These are phyloP conservation scores for Astrocystis sublimbata DNA, from an alignment of 495 filamentous ascomycete species.

Conservation along the genomic window DNA sequence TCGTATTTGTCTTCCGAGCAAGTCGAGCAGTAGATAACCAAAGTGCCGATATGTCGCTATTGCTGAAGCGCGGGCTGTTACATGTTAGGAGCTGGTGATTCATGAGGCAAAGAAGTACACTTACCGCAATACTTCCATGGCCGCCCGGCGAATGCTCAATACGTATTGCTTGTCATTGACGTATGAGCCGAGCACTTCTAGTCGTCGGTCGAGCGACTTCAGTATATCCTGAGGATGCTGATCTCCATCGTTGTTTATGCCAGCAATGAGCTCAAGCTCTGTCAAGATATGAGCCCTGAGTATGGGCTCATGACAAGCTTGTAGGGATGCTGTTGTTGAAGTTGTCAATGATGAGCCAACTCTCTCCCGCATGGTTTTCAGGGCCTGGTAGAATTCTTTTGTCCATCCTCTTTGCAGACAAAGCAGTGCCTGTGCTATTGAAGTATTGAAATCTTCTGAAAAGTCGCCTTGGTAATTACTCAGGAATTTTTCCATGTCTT, in stretches of 20 bases:
- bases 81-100: constrained; percentile 35
- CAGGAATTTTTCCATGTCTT: constrained; percentile 70
- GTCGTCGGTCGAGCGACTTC: constrained; percentile 65
- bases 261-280: constrained; percentile 80
- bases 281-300: constrained; percentile 82
- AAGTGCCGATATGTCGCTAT: constrained; percentile 72
- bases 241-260: constrained; percentile 38
- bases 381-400: constrained; percentile 56
- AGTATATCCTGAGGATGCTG: constrained; percentile 51
- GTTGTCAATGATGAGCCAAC: constrained; percentile 72
- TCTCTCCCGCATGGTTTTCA: constrained; percentile 66
- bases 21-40: constrained; percentile 88
- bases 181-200: constrained; percentile 84
- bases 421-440: constrained; percentile 70
- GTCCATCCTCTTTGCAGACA: constrained; percentile 58
- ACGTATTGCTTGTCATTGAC: constrained; percentile 91
- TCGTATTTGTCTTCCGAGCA: constrained; percentile 79
- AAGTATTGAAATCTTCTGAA: constrained; percentile 79
- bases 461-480: constrained; percentile 46
- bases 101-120: constrained; percentile 24
- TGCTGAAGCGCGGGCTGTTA: constrained; percentile 49
- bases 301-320: constrained; percentile 76
- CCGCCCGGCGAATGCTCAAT: constrained; percentile 80
- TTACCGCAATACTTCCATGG: constrained; percentile 73
- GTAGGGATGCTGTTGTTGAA: constrained; percentile 73